Percentiles rank a stretch among this genome's conserved stretches.
phyloP scores from a whole-genome alignment of 1,284 basidiomycete genomes.

The Puccinia triticina region DNA sequence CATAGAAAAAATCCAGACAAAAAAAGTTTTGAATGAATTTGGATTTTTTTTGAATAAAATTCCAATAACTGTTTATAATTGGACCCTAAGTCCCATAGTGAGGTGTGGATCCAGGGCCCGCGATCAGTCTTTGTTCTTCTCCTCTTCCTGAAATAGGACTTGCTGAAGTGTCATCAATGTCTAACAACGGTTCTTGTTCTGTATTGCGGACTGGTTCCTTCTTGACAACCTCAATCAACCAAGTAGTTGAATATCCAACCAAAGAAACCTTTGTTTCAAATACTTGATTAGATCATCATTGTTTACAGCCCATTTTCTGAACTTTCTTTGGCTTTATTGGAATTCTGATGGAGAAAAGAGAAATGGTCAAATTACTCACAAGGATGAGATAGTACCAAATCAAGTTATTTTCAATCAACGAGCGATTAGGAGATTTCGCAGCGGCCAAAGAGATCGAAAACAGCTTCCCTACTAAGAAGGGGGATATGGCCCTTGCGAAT shows the following conservation, averaged over 20 bases:
- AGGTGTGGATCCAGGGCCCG: neutral
- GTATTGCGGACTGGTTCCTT: neutral
- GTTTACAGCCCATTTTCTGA: neutral
- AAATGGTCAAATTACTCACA: neutral
- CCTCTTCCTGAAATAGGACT: neutral
- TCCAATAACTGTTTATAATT: too few relatives aligned
- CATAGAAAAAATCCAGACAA: too few relatives aligned
- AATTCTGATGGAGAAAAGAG: neutral
- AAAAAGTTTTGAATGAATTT: too few relatives aligned
- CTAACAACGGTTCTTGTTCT: neutral
- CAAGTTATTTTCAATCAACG: neutral
- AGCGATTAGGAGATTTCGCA: neutral
- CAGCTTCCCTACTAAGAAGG: slow-evolving; percentile 6
- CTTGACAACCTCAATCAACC: neutral
- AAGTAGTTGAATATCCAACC: slow-evolving; percentile 14
- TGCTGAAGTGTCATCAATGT: neutral
- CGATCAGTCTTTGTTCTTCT: neutral
- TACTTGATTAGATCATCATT: neutral
- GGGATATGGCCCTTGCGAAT: slow-evolving; percentile 10
- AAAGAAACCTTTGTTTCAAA: neutral
- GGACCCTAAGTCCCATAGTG: slow-evolving; percentile 6
- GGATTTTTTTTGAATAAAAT: too few relatives aligned
- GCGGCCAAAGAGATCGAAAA: slow-evolving; percentile 16
- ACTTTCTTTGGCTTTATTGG: neutral
- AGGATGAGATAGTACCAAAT: slow-evolving; percentile 13